Base-by-base conservation (phyloP, 2,329 filamentous ascomycete genomes). In the Colletotrichum chrysophilum region DNA sequence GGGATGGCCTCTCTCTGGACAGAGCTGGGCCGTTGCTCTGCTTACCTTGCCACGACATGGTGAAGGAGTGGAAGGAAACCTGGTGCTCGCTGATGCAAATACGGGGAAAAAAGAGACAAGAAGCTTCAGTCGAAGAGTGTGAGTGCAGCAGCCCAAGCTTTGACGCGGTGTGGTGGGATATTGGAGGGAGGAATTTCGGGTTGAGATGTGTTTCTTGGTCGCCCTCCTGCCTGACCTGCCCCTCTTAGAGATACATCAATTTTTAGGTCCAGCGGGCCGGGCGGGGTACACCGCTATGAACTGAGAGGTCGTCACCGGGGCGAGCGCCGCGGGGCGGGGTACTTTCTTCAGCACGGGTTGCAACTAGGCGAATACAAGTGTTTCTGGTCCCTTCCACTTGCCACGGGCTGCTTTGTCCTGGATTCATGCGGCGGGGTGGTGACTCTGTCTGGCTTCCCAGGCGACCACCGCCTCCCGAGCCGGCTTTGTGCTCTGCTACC, bases 11-110 rank as follows among this genome's bases (percentile, higher is more conserved):
- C 70, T 69, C 52, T 62, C 36, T 52, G 43, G 43, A 52, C 43
- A 52, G 36, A 62, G 21, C 30, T 30, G 8, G 7, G 66, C 66
- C 55, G 48, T 32, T 67, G 34, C 34, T 60, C 56, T 66, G 74
- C 58, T 32, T 64, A 61, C 36, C 66, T 48, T 38, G 64, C 64
- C 64, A 64, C 61, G 93, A 94, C 93, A 94, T 94, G 83, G 80
- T 91, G 82, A 76, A 78, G 56, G 65, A 74, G 60, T 48, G 60
- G 55, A 72, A 69, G 61, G 60, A 70, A 48, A 75, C 76, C 60
- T 71, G 43, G 67, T 74, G 68, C 76, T 71, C 66, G 68, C 62
- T 76, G 65, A 75, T 72, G 68, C 55, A 76, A 77, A 69, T 72
- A 62, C 30, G 64, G 34, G 48, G 70, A 66, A 70, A 75, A 73